phyloP scores from a whole-genome alignment of 352 stramenopile genomes.

The Phytophthora cactorum region DNA sequence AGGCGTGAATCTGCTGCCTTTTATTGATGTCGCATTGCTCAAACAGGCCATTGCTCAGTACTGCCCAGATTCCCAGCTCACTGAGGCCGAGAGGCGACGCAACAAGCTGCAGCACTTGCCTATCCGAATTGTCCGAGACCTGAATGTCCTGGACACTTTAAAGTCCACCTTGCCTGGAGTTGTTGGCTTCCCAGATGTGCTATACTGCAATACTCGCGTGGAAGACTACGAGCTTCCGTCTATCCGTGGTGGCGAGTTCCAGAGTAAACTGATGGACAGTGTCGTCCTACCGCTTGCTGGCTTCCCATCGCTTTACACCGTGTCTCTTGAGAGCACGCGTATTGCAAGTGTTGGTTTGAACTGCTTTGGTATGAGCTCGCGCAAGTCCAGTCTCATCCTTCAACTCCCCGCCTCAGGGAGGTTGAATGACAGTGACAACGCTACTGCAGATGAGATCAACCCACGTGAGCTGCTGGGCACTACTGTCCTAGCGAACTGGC shows the following conservation, averaged over 20 bases:
- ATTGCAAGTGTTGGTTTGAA: conserved; percentile 90
- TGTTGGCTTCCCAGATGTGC: conserved; percentile 67
- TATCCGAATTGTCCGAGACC: conserved; percentile 90
- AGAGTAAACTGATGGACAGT: conserved; percentile 75
- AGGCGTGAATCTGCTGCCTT: conserved; percentile 98
- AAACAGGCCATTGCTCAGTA: conserved; percentile 92
- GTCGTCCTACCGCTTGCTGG: conserved; percentile 77
- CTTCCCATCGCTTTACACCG: conserved; percentile 79
- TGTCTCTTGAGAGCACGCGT: conserved; percentile 55
- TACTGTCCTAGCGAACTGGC: conserved; percentile 97
- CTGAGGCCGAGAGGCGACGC: conserved; percentile 87
- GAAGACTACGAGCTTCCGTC: conserved; percentile 58
- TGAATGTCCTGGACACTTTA: conserved; percentile 67
- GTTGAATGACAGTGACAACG: conserved; percentile 24
- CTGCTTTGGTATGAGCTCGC: conserved; percentile 93
- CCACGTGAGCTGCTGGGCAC: conserved; percentile 59
- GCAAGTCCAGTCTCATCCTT: conserved; percentile 81
- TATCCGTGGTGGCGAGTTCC: conserved; percentile 68
- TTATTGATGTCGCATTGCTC: conserved; percentile 96
- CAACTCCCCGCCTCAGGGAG: conserved; percentile 45
- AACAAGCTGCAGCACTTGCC: conserved; percentile 84
- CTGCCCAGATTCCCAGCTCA: conserved; percentile 92
- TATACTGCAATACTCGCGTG: conserved; percentile 69
- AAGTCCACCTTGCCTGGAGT: conserved; percentile 69
- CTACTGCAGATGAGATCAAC: conserved; percentile 35